A percentile compares a stretch with the other conserved stretches of the same genome.
Conservation (phyloP, 2,329 filamentous ascomycete species). For the Xylaria sp. region DNA sequence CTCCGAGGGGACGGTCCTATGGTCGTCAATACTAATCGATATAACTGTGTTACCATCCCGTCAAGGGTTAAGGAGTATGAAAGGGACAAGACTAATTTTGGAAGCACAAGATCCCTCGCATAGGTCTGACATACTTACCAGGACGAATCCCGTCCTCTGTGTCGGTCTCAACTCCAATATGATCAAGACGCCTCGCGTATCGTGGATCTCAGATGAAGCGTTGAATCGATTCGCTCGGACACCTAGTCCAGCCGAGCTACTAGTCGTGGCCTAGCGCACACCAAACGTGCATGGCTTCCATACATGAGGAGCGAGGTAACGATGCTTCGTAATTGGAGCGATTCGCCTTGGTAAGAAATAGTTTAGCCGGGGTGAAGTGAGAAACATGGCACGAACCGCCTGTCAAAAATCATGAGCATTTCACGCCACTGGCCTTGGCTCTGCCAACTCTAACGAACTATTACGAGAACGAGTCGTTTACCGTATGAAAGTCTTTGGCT, state of each 20-base stretch:
- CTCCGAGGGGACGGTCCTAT: background rate
- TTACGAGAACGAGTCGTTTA: background rate
- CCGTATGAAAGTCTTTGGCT: background rate
- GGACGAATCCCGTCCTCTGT: background rate
- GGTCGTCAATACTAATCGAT: background rate
- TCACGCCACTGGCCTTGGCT: background rate
- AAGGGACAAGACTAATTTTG: background rate
- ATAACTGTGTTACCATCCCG: background rate
- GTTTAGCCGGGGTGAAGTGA: background rate
- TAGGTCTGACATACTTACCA: background rate
- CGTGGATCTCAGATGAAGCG: background rate
- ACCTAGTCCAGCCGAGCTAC: background rate
- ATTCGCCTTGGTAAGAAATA: background rate
- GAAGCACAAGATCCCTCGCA: background rate
- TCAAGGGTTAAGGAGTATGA: background rate
- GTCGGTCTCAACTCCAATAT: background rate
- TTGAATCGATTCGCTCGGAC: background rate
- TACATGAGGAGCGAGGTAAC: background rate
- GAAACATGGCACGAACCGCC: background rate
- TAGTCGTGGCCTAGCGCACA: background rate
- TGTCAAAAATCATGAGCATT: background rate
- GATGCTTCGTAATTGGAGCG: background rate
- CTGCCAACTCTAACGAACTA: background rate
- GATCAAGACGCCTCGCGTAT: background rate
- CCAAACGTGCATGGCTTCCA: no score